Percentiles rank a stretch among this genome's conserved stretches.
Conservation (phyloP, 2,329 filamentous ascomycete species). For the Cryphonectria naterciae region DNA sequence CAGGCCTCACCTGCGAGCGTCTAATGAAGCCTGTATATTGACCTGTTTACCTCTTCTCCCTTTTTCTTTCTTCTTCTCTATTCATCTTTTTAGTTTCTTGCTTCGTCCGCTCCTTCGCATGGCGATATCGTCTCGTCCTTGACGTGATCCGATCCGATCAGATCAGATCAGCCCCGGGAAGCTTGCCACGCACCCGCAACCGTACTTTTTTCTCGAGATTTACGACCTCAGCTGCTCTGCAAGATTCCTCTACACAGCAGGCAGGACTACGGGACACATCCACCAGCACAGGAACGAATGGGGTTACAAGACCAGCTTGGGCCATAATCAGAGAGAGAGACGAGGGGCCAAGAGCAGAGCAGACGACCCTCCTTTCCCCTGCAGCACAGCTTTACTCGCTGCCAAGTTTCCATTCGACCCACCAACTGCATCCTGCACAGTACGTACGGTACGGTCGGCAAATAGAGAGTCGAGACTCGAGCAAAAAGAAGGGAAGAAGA, state of each 20-base stretch:
- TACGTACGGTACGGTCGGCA: not conserved
- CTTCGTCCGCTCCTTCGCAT: slow-evolving; percentile 16
- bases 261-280: not conserved
- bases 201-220: not conserved
- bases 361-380: slow-evolving; percentile 26
- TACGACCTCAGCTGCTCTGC: not conserved
- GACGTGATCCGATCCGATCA: not conserved
- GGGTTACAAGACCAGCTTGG: slow-evolving; percentile 10
- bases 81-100: slow-evolving; percentile 22
- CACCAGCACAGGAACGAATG: slow-evolving; percentile 2
- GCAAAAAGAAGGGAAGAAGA: not conserved
- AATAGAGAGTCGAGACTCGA: slow-evolving; percentile 14
- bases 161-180: not conserved
- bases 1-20: slow-evolving; percentile 31
- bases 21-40: slow-evolving; percentile 40
- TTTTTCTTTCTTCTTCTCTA: slow-evolving; percentile 15
- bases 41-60: slow-evolving; percentile 28
- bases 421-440: not conserved
- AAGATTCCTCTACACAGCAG: not conserved
- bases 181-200: slow-evolving; percentile 4
- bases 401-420: slow-evolving; percentile 29
- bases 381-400: slow-evolving; percentile 23
- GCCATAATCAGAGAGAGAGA: slow-evolving; percentile 7
- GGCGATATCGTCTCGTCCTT: slow-evolving; percentile 12
- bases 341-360: slow-evolving; percentile 13